Percentiles rank a stretch among this genome's conserved stretches.
Conservation (phyloP, 495 filamentous ascomycete species). For the Aspergillus cavernicola region DNA sequence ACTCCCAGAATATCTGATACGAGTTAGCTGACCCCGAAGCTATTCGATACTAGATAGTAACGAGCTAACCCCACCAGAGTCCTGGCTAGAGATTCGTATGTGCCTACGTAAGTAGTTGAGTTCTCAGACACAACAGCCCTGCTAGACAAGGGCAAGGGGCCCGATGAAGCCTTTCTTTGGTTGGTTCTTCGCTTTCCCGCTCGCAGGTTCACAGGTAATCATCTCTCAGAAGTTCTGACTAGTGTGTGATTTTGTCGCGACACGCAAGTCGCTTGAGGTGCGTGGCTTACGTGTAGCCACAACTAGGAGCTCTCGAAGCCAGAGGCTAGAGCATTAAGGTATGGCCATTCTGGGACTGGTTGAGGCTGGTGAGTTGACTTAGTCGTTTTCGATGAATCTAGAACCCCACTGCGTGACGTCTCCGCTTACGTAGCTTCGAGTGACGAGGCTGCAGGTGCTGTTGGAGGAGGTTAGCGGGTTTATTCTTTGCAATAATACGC, state of each 20-base stretch:
- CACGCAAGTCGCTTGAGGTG: not conserved
- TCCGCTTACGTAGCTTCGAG: conserved; percentile 21
- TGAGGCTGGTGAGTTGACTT: not conserved
- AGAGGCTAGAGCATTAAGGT: no score
- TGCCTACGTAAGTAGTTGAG: conserved; percentile 23
- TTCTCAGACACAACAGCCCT: conserved; percentile 2
- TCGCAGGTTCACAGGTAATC: not conserved
- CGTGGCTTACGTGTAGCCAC: conserved; percentile 18
- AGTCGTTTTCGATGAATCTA: conserved; percentile 2
- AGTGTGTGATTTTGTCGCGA: not conserved
- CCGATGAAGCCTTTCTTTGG: conserved; percentile 10
- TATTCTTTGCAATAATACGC: not conserved
- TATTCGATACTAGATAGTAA: not conserved
- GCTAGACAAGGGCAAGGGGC: conserved; percentile 1
- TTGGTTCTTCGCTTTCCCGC: not conserved
- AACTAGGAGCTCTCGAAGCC: not conserved
- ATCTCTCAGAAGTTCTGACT: not conserved
- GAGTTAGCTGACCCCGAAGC: not conserved
- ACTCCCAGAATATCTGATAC: not conserved
- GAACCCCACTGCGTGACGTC: conserved; percentile 24
- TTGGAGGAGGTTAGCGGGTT: not conserved
- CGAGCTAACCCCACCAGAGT: conserved; percentile 16
- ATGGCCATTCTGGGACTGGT: not conserved
- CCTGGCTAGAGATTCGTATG: conserved; percentile 21
- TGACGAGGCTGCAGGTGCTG: conserved; percentile 12